Evolutionary conservation across 1,284 basidiomycete genomes (phyloP), one percentile per base, ranked within the genome.

Genomic region (Ustilago curta): DNA sequence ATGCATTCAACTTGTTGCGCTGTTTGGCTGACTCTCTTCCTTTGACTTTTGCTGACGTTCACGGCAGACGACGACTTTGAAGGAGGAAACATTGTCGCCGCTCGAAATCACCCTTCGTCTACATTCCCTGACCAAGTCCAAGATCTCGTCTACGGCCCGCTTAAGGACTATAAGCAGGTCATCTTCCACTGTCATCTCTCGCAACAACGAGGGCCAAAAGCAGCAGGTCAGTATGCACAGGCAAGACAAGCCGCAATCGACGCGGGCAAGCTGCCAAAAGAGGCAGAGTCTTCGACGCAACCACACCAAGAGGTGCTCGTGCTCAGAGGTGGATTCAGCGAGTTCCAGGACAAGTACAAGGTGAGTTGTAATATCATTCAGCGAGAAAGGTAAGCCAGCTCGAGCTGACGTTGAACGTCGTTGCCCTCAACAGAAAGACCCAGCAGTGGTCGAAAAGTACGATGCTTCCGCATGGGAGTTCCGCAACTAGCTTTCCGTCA

Each of bases 171-270:
- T 57, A 76, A 76, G 48, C 69, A 77, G 19, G 84, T 86, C 40
- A 75, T 86, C 27, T 85, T 86, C 54, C 85, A 86, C 68, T 86
- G 85, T 55, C 70, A 81, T 8, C 72, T 86, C 3, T 83, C 81
- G 27, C 85, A 85, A 61, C 57, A 74, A 70, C 71, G 81, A 8
- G 85, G 85, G 1, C 85, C 85, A 0, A 86, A 84, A 39, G 79
- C 84, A 0, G 85, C 85, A 0, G 73, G 84, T 2, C 79, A 84
- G 53, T 86, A 85, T 49, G 77, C 80, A 45, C 78, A 85, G 51
- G 82, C 81, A 4, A 60, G 77, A 29, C 74, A 72, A 14, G 68
- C 66, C 3, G 64, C 70, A 19, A n/a, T 73, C 21, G 57, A 61
- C 14, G 19, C 19, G n/a, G 71, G 59, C 21, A 70, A 63, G 31